Conservation (phyloP, 2,329 filamentous ascomycete genomes). For the Hymenoscyphus fraxineus region DNA sequence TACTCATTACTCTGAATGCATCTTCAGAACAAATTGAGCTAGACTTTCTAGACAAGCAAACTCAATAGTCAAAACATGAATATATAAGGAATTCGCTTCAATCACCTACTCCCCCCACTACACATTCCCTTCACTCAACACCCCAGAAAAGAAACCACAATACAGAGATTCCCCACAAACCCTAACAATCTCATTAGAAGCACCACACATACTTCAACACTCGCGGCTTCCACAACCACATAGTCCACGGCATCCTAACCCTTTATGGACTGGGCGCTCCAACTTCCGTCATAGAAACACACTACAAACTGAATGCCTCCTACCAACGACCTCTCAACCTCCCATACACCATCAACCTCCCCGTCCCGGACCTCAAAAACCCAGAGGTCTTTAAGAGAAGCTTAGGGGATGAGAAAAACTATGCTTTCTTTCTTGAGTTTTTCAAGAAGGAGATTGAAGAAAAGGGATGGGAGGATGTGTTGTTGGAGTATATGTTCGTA, state of each 20-base stretch:
- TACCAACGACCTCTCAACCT: slow-evolving; percentile 60
- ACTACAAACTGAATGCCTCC: slow-evolving; percentile 59
- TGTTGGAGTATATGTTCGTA: slow-evolving; percentile 67
- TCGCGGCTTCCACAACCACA: slow-evolving; percentile 77
- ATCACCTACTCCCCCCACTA: too few species aligned
- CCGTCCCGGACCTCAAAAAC: slow-evolving; percentile 43
- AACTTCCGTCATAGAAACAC: slow-evolving; percentile 53
- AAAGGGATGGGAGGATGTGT: slow-evolving; percentile 56
- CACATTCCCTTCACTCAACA: too few species aligned
- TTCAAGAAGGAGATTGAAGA: slow-evolving; percentile 69
- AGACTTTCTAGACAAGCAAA: too few species aligned
- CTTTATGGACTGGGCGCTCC: slow-evolving; percentile 72
- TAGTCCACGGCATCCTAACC: slow-evolving; percentile 71
- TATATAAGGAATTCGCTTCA: too few species aligned
- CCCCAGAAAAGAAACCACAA: too few species aligned
- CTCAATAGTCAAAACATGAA: too few species aligned
- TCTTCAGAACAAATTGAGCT: too few species aligned
- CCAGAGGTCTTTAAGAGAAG: slow-evolving; percentile 52
- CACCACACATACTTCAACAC: slow-evolving; percentile 81
- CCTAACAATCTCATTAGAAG: slow-evolving; percentile 33
- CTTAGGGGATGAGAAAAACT: slow-evolving; percentile 62
- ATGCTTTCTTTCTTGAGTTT: slow-evolving; percentile 71
- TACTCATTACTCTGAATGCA: too few species aligned
- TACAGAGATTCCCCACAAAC: too few species aligned
- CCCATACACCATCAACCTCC: slow-evolving; percentile 22